Base-by-base conservation (phyloP, 2,329 filamentous ascomycete species). In the Bipolaris bicolor region DNA sequence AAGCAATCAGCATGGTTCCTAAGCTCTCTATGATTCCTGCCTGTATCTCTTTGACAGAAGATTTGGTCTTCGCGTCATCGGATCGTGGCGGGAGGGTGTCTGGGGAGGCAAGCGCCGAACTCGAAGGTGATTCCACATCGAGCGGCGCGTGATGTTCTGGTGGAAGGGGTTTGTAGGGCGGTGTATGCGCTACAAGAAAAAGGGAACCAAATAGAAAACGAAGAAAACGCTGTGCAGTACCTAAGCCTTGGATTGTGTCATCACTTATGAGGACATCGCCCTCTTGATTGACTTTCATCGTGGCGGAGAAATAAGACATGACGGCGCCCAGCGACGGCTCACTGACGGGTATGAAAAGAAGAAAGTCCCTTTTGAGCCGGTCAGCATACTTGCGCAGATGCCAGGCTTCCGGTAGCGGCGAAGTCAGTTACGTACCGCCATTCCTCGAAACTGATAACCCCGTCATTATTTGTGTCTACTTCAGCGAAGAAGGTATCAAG, bases 211-310 rank as follows among this genome's bases (percentile, higher is more conserved):
- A 90, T 70, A 92, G 82, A 80, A 85, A 83, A 77, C 86, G 83
- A 85, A 92, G 84, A 80, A 86, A 88, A 78, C 80, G 81, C 73
- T 79, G 72, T 76, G 83, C 84, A 86, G 84, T 97, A 97, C 94
- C 94, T 93, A 96, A 83, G 80, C 93, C 91, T 84, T 96, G 87
- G 73, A 97, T 86, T 75, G 89, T 90, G 76, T 97, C 92, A 80
- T 96, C 93, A 81, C 89, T 91, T 70, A 98, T 88, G 70, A 91
- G 84, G 67, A 95, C 95, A 81, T 98, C 95, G 77, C 95, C 95
- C 83, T 99, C 95, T 60, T 92, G 84, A 71, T 91, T 97, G 75
- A 99, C 83, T 77, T 90, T 92, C 73, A 96, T 88, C 66, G 94
- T 91, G 47, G 92, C 90, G 57, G 90, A 89, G 78, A 97, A 99